Evolutionary conservation across 2,329 filamentous ascomycete genomes (phyloP), one percentile per base, ranked within the genome.

Genomic region (Aspergillus hiratsukae): DNA sequence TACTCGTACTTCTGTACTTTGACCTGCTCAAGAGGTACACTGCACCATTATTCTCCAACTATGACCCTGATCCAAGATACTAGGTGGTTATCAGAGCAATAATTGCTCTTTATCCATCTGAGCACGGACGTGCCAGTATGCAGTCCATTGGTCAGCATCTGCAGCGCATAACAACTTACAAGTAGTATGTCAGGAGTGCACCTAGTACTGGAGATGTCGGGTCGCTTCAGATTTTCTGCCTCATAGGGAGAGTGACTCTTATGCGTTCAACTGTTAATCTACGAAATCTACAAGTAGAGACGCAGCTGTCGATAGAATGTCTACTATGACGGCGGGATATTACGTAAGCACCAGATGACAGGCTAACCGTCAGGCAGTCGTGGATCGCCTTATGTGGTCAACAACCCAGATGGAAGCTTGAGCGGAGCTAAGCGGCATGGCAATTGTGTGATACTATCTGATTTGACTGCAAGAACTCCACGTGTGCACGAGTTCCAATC

Each of bases 281-380:
- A 17, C 31, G 14, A 37, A 17, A 17, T 17, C 31, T 14, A 2
- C 31, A 37, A 7, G 5, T 37, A n/a, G 14, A 37, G 31, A 7
- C 3, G 31, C 2, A 37, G 7, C 31, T 17, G 5, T 37, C 17
- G 14, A 37, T 37, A 14, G 14, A 17, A 37, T 14, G 31, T 7
- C 31, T 37, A 7, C 31, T 45, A 11, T 21, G 41, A 21, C 19
- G 19, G 8, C 1, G 21, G 1, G 4, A 23, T 25, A 46, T 62
- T 64, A 64, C 55, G 51, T 64, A 64, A 64, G 55, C 35, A 14
- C 9, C 29, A 54, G 52, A 49, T 53, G 41, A 40, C 48, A 45
- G 31, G 50, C 54, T 56, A 53, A 58, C 59, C 52, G 59, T 55
- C 57, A 35, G 46, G 50, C 46, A 52, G 51, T 28, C 52, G 51